phyloP scores from a whole-genome alignment of 306 rosid species.

The Pyrus betulifolia region DNA sequence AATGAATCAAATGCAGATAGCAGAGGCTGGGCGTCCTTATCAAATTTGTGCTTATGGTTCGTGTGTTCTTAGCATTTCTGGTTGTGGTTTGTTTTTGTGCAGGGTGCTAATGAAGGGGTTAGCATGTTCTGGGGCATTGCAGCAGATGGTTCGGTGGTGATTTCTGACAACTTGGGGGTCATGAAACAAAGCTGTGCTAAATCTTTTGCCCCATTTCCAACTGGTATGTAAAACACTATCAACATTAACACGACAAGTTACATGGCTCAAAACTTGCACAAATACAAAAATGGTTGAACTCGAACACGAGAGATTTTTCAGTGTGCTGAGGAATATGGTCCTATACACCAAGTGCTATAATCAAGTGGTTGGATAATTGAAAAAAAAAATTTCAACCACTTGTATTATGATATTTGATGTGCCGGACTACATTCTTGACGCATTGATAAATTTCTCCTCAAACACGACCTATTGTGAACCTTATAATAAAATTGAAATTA shows the following conservation, averaged over 20 bases:
- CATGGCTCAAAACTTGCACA: not conserved
- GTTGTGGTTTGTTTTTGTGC: slow-evolving; percentile 13
- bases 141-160: slow-evolving; percentile 68
- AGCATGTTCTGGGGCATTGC: slow-evolving; percentile 79
- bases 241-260: not conserved
- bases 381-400: too few relatives aligned
- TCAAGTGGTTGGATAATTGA: too few relatives aligned
- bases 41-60: not conserved
- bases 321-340: too few relatives aligned
- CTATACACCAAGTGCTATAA: too few relatives aligned
- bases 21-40: not conserved
- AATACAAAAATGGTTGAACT: too few relatives aligned
- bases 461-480: too few relatives aligned
- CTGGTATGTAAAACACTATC: slow-evolving; percentile 31
- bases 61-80: not conserved
- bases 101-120: slow-evolving; percentile 67
- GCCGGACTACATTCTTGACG: too few relatives aligned
- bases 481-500: too few relatives aligned
- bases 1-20: not conserved
- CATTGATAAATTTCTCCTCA: too few relatives aligned
- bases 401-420: too few relatives aligned
- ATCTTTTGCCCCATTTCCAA: slow-evolving; percentile 90
- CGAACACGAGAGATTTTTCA: too few relatives aligned
- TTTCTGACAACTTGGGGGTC: slow-evolving; percentile 63
- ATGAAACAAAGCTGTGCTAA: slow-evolving; percentile 80